Evolutionary conservation across 805 yeast genomes (phyloP), one percentile per base, ranked within the genome.

Genomic region (Cyberlindnera nakhonratchasimensis): DNA sequence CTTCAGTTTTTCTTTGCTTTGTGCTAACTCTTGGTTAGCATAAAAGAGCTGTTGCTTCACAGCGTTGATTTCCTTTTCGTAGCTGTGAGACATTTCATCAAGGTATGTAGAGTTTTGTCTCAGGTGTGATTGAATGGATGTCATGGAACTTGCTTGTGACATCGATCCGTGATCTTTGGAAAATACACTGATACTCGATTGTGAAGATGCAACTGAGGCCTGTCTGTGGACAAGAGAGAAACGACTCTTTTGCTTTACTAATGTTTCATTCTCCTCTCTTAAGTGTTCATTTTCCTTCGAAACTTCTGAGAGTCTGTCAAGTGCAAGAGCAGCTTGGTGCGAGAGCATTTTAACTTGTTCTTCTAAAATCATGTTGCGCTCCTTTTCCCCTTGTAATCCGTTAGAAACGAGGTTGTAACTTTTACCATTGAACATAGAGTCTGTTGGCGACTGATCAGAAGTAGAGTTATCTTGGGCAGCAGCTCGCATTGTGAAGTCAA

Each of bases 321-420:
- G 40, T 4, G 60, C 60, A 32, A 42, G 9, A 1, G 60, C 51
- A 11, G 61, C 62, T 19, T 58, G 61, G 9, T 49, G 53, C 6
- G 58, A 46, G 10, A 58, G 38, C 29, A 53, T 43, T 32, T 47
- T 45, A 13, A 58, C 44, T 28, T 58, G 62, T 34, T 58, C 53
- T 35, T 58, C 62, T 13, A 58, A 36, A 13, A 57, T 48, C n/a
- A 48, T 11, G 20, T 58, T 57, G 29, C 62, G 47, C 30, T 55
- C 53, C 18, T 55, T 45, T 26, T 58, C 62, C 24, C 61, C 62
- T 32, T 50, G 51, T 5, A 55, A 14, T 0, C 57, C 53, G 21
- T 45, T 48, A 4, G 51, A 50, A 11, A 45, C 48, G 8, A 41
- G 32, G 12, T 25, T 42, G 29, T 30, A 19, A 24, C 29, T 33